Conservation (phyloP, 2,329 filamentous ascomycete species). For the Neonectria magnoliae region DNA sequence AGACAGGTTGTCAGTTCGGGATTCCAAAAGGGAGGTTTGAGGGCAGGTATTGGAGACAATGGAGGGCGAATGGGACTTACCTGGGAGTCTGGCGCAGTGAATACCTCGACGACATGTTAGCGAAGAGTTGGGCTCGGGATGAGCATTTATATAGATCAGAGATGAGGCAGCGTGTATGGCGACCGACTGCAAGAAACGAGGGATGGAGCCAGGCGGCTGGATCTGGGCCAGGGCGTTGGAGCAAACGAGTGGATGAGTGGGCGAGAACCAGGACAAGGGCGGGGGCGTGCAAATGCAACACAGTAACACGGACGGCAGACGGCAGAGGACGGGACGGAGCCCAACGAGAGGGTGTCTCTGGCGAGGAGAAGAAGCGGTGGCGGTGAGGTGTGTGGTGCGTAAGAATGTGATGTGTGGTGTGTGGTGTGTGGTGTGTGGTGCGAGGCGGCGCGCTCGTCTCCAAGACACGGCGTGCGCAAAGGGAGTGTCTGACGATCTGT, state of each 20-base stretch:
- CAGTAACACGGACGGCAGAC: slow-evolving; percentile 11
- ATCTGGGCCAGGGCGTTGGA: slow-evolving; percentile 20
- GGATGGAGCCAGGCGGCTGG: slow-evolving; percentile 6
- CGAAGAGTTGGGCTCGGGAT: slow-evolving; percentile 15
- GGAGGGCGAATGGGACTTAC: slow-evolving; percentile 38
- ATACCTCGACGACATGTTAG: slow-evolving; percentile 51
- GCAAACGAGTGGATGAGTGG: slow-evolving; percentile 16
- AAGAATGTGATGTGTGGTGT: not conserved
- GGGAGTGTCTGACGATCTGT: not conserved
- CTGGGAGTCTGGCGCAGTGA: slow-evolving; percentile 52
- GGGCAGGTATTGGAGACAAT: not conserved
- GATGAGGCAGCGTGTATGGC: slow-evolving; percentile 19
- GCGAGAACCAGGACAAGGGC: slow-evolving; percentile 7
- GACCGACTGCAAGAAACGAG: slow-evolving; percentile 12
- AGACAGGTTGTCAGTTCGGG: slow-evolving; percentile 19
- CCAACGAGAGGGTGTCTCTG: not conserved
- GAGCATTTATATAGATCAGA: slow-evolving; percentile 39
- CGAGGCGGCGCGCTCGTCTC: not conserved
- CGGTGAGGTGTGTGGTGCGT: not conserved
- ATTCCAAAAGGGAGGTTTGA: not conserved
- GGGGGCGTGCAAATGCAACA: slow-evolving; percentile 11
- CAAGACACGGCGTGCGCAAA: not conserved
- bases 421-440: not conserved
- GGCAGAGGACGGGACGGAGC: not conserved
- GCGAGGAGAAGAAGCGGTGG: not conserved